These are phyloP conservation scores for Amphibolis antarctica DNA, from an alignment of 106 monocot species.

Conservation along the genomic window DNA sequence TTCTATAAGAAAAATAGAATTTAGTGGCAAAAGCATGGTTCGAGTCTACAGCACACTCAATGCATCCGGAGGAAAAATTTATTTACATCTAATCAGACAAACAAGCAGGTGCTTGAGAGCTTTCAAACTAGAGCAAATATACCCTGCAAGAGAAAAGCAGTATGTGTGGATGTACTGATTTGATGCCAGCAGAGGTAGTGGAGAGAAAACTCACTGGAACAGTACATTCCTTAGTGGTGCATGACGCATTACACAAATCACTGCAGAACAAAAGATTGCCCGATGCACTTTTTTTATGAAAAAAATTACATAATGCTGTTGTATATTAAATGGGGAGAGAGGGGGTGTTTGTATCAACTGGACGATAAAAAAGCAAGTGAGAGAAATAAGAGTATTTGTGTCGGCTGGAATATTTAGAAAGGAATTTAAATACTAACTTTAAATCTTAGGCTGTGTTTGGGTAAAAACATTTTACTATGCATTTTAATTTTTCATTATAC, in stretches of 20 bases:
- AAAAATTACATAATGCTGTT: too few relatives aligned
- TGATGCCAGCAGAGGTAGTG: slow-evolving; percentile 2
- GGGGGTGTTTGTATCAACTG: too few relatives aligned
- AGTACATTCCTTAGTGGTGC: not conserved
- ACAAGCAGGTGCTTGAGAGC: not conserved
- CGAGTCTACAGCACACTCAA: not conserved
- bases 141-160: not conserved
- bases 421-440: too few relatives aligned
- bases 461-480: too few relatives aligned
- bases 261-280: too few relatives aligned
- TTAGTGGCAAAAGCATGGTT: not conserved
- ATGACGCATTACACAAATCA: not conserved
- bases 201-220: not conserved
- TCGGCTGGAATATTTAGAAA: too few relatives aligned
- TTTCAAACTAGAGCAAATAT: not conserved
- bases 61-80: not conserved
- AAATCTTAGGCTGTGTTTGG: too few relatives aligned
- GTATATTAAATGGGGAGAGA: too few relatives aligned
- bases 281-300: too few relatives aligned
- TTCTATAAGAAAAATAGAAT: not conserved
- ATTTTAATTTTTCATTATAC: too few relatives aligned
- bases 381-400: too few relatives aligned
- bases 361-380: too few relatives aligned
- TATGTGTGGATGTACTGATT: not conserved
- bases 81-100: not conserved